Base-by-base conservation (phyloP, 1,284 basidiomycete genomes). In the Papiliotrema nemorosa region DNA sequence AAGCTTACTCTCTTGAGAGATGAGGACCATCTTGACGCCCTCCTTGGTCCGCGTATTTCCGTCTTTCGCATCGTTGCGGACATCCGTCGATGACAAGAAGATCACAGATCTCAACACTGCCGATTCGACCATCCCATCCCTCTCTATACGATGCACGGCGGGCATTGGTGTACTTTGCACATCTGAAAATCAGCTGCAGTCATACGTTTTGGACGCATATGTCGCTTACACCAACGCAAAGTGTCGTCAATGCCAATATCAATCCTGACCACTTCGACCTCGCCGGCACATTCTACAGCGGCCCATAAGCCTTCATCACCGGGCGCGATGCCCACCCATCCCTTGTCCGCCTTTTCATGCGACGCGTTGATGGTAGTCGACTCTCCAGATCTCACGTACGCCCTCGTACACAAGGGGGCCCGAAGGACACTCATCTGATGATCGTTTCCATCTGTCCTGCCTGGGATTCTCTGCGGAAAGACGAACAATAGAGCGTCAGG, bases 221-320 rank as follows among this genome's bases (percentile, higher is more conserved):
- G 3, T 25, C 2, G 52, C 64, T 54, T 41, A 71, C 69, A 65
- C 16, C 55, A 58, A 13, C 43, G 53, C 16, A 60, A 64, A 33
- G 52, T 51, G 5, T 39, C 50, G 35, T 67, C 58, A 7, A 31
- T 31, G 3, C 65, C 67, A 10, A 69, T 54, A n/a, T 70, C 66
- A 18, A 63, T 58, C 12, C 63, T 52, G 3, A 63, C 53, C 22
- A 69, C 55, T 10, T 57, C 52, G 1, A 59, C 38, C 36, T 62
- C 55, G 13, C 58, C 62, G n/a, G 57, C 56, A 3, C 35, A 44
- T 44, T 66, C 64, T 31, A 63, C 59, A 0, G 58, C 69, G 0
- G 59, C 55, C 70, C 70, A 73, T 3, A 69, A 62, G 9, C 61
- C 66, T 21, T 63, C 47, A 47, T 58, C 62, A 1, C 57, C 63